A percentile compares a stretch with the other conserved stretches of the same genome.
These are phyloP conservation scores for Serendipita sp. DNA, from an alignment of 768 basidiomycete genomes.

Conservation along the genomic window DNA sequence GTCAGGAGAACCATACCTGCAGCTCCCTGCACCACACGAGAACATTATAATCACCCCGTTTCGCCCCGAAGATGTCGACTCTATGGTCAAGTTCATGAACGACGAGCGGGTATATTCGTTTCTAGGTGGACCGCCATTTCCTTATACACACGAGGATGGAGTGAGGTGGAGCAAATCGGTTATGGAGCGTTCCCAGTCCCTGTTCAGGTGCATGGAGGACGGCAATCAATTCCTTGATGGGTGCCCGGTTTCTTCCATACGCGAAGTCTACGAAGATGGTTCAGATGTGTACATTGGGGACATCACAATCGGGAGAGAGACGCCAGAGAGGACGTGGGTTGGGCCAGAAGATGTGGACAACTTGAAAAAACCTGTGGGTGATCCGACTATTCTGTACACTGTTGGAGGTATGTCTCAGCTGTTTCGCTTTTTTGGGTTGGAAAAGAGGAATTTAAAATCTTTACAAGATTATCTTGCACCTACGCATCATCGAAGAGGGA, in stretches of 20 bases:
- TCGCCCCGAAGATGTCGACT: slow-evolving; percentile 28
- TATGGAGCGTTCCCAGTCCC: slow-evolving; percentile 11
- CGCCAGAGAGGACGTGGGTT: neutral
- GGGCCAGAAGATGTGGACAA: slow-evolving; percentile 22
- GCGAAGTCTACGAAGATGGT: slow-evolving; percentile 41
- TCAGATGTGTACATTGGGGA: slow-evolving; percentile 37
- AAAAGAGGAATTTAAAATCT: neutral
- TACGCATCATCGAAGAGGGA: slow-evolving; percentile 47
- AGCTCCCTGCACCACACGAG: slow-evolving; percentile 32
- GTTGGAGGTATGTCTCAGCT: slow-evolving; percentile 34
- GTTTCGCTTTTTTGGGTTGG: neutral
- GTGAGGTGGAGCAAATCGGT: slow-evolving; percentile 21
- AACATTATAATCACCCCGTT: slow-evolving; percentile 45
- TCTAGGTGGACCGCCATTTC: slow-evolving; percentile 35
- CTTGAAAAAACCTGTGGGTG: slow-evolving; percentile 25
- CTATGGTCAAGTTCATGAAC: slow-evolving; percentile 28
- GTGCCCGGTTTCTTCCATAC: slow-evolving; percentile 34
- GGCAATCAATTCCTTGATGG: slow-evolving; percentile 22
- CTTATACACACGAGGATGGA: slow-evolving; percentile 32
- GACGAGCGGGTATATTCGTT: slow-evolving; percentile 30
- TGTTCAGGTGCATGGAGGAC: slow-evolving; percentile 7
- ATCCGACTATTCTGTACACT: slow-evolving; percentile 42
- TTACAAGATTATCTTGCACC: slow-evolving; percentile 40
- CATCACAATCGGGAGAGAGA: neutral
- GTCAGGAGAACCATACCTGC: slow-evolving; percentile 40